phyloP scores from a whole-genome alignment of 208 protist genomes.

The Trichomonas vaginalis region DNA sequence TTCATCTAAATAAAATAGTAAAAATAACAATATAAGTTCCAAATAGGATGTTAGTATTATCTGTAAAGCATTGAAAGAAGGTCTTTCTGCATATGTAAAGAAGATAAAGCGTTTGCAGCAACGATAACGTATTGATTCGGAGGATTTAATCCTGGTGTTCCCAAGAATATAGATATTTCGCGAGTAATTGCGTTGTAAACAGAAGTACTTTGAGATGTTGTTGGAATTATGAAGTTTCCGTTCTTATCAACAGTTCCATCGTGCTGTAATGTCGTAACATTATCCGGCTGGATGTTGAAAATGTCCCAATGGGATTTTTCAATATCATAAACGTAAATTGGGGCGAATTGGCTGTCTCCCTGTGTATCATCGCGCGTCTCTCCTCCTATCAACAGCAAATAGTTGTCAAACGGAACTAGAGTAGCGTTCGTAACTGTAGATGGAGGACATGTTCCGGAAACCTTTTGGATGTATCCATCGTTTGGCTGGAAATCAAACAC shows the following conservation, averaged over 20 bases:
- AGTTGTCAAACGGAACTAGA: neutral
- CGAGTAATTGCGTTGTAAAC: neutral
- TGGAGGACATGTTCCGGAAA: neutral
- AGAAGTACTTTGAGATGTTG: neutral
- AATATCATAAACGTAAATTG: neutral
- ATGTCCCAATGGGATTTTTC: neutral
- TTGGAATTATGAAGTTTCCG: neutral
- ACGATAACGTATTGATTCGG: neutral
- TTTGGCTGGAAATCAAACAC: neutral
- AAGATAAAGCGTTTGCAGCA: neutral
- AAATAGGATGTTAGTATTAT: neutral
- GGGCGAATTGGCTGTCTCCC: neutral
- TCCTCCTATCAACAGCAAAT: neutral
- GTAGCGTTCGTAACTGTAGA: neutral
- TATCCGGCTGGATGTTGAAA: neutral
- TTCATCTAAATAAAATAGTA: no score
- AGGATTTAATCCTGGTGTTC: neutral
- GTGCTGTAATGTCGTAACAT: neutral
- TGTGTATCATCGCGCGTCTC: neutral
- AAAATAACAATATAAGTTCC: neutral
- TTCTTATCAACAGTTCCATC: neutral
- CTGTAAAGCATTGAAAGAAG: neutral
- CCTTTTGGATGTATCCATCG: neutral
- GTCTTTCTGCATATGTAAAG: neutral
- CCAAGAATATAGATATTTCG: neutral